Evolutionary conservation across 805 yeast species (phyloP).

Genomic region (Myxozyma udenii): DNA sequence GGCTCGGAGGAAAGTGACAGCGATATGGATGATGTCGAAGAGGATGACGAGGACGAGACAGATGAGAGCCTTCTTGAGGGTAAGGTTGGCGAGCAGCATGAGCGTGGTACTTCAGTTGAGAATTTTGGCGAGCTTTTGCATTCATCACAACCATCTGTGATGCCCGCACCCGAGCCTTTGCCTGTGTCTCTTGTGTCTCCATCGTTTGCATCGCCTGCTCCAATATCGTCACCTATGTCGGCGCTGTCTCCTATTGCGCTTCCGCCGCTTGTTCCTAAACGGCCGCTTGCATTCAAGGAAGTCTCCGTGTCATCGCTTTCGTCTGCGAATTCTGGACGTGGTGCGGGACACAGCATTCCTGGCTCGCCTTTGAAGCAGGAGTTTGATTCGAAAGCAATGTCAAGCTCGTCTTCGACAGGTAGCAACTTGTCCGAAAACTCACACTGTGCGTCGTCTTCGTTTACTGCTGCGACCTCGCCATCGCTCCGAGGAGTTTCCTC

Average conservation of each 20-base stretch:
- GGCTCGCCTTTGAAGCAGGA: background rate
- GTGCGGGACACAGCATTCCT: background rate
- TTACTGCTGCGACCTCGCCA: background rate
- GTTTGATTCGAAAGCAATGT: background rate
- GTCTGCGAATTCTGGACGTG: background rate
- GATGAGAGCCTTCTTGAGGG: too few relatives aligned
- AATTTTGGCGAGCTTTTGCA: too few relatives aligned
- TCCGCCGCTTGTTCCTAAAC: background rate
- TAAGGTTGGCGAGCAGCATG: too few relatives aligned
- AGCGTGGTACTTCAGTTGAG: too few relatives aligned
- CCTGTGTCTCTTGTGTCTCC: background rate
- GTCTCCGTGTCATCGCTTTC: background rate
- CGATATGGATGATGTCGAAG: slow-evolving; percentile 1
- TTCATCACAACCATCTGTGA: background rate
- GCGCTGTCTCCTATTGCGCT: background rate
- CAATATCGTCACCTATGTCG: background rate
- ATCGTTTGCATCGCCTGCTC: background rate
- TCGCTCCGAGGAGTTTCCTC: background rate
- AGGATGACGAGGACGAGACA: background rate
- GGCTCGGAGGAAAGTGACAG: slow-evolving; percentile 9
- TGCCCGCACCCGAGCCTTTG: background rate
- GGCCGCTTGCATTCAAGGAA: background rate
- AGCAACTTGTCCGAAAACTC: background rate
- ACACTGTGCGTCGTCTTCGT: background rate
- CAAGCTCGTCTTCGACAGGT: background rate